Evolutionary conservation across 352 stramenopile species (phyloP).

Genomic region (Phytopythium ostracodes): DNA sequence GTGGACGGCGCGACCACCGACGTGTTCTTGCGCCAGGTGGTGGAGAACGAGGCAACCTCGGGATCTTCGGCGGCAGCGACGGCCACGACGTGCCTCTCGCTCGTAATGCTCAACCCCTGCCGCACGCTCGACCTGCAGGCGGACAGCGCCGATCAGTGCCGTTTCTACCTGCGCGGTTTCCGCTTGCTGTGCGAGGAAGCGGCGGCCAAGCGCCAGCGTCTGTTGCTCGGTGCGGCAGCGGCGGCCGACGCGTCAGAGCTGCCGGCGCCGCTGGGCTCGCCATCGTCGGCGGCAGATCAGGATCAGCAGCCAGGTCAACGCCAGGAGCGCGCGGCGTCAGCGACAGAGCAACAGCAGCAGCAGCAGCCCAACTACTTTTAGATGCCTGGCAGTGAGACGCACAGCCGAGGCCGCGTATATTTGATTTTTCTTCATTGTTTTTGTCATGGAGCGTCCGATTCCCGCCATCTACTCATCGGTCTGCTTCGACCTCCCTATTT

Average conservation of each 20-base stretch:
- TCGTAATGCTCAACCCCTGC: conserved; percentile 67
- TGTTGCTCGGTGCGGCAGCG: neutral
- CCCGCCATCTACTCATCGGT: neutral
- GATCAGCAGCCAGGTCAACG: conserved; percentile 3
- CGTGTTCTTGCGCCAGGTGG: conserved; percentile 33
- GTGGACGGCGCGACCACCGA: conserved; percentile 43
- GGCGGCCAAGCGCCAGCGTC: conserved; percentile 25
- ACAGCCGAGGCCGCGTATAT: neutral
- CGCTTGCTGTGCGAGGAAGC: conserved; percentile 48
- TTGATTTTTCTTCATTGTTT: neutral
- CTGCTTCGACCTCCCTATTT: neutral
- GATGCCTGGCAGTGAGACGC: neutral
- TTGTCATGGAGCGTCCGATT: neutral
- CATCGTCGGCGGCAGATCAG: neutral
- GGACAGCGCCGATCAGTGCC: conserved; percentile 46
- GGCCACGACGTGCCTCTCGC: conserved; percentile 47
- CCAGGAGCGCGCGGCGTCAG: neutral
- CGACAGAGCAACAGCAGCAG: neutral
- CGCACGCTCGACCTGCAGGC: conserved; percentile 64
- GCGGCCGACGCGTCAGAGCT: neutral
- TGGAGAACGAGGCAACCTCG: conserved; percentile 13
- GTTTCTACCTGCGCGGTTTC: conserved; percentile 50
- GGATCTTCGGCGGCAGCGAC: conserved; percentile 4
- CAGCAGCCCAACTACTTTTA: conserved; percentile 5
- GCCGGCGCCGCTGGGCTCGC: too few relatives aligned